Conservation (phyloP, 805 yeast species). For the Lachancea quebecensis region DNA sequence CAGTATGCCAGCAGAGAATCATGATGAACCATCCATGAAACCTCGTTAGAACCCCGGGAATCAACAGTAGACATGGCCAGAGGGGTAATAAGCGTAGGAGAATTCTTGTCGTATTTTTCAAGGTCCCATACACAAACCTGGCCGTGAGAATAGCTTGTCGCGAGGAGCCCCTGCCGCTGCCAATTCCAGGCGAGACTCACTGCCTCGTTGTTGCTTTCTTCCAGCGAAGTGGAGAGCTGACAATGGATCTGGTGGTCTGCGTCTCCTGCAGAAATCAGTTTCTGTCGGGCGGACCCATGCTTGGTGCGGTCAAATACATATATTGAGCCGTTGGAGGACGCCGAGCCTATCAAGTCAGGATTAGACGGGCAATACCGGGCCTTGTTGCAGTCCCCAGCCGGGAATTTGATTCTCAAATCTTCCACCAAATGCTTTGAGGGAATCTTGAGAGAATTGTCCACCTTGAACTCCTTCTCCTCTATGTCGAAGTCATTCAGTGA, state of each 20-base stretch:
- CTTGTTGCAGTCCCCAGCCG: conserved; percentile 57
- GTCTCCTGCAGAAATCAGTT: conserved; percentile 11
- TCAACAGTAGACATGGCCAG: conserved; percentile 23
- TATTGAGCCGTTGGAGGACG: conserved; percentile 57
- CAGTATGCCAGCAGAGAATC: conserved; percentile 55
- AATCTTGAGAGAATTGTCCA: conserved; percentile 25
- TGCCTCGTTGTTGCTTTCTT: conserved; percentile 39
- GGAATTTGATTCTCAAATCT: conserved; percentile 26
- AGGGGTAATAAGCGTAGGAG: conserved; percentile 25
- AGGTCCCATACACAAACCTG: conserved; percentile 63
- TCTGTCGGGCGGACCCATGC: conserved; percentile 47
- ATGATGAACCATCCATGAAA: conserved; percentile 61
- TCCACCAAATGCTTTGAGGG: conserved; percentile 24
- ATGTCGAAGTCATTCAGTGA: conserved; percentile 32
- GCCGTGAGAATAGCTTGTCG: conserved; percentile 61
- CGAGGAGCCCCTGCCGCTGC: conserved; percentile 49
- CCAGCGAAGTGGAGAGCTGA: conserved; percentile 19
- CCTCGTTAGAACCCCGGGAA: conserved; percentile 56
- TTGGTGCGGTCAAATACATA: conserved; percentile 77
- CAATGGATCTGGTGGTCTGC: conserved; percentile 48
- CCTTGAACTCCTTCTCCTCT: conserved; percentile 34
- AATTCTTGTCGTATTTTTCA: conserved; percentile 31
- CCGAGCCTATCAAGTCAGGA: conserved; percentile 72
- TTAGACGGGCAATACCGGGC: conserved; percentile 77
- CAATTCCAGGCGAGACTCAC: conserved; percentile 73